phyloP scores from a whole-genome alignment of 352 stramenopile species.

The Chrysophaeum taylorii region DNA sequence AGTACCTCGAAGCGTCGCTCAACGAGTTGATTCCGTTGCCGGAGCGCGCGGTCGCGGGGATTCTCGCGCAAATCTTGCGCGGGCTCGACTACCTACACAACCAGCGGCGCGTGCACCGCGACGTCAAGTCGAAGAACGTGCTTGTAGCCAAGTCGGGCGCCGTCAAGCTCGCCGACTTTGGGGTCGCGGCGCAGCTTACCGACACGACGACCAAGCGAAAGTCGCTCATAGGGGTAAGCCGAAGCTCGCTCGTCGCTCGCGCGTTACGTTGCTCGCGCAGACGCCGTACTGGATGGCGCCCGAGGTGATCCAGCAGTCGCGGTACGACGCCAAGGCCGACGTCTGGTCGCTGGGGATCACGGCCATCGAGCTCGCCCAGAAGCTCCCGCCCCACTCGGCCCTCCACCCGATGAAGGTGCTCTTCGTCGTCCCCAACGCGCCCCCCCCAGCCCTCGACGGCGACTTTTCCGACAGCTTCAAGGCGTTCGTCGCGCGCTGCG shows the following conservation, averaged over 20 bases:
- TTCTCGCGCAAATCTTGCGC: background rate
- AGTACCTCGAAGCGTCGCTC: slow-evolving; percentile 3
- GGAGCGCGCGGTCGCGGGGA: background rate
- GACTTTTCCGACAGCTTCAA: slow-evolving; percentile 32
- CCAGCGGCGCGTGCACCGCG: slow-evolving; percentile 73
- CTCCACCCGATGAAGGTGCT: slow-evolving; percentile 91
- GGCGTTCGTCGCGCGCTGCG: slow-evolving; percentile 71
- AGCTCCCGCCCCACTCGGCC: slow-evolving; percentile 81
- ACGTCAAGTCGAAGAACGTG: slow-evolving; percentile 87
- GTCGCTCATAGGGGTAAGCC: slow-evolving; percentile 92
- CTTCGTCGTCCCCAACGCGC: slow-evolving; percentile 94
- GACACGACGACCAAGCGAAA: slow-evolving; percentile 95
- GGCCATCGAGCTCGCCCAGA: slow-evolving; percentile 94
- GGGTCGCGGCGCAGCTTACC: slow-evolving; percentile 81
- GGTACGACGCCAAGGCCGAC: slow-evolving; percentile 92
- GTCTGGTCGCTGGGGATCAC: slow-evolving; percentile 98
- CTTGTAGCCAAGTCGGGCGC: slow-evolving; percentile 74
- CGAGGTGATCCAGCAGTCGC: slow-evolving; percentile 68
- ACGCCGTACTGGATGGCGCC: slow-evolving; percentile 98
- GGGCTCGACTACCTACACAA: slow-evolving; percentile 62
- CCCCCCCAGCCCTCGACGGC: slow-evolving; percentile 62
- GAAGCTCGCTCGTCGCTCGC: no score
- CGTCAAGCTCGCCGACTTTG: slow-evolving; percentile 89
- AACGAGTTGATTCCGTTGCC: background rate
- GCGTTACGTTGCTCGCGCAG: no score